Evolutionary conservation across 2,329 filamentous ascomycete species (phyloP), one percentile per base, ranked within the genome.

Genomic region (Colletotrichum gigasporum): DNA sequence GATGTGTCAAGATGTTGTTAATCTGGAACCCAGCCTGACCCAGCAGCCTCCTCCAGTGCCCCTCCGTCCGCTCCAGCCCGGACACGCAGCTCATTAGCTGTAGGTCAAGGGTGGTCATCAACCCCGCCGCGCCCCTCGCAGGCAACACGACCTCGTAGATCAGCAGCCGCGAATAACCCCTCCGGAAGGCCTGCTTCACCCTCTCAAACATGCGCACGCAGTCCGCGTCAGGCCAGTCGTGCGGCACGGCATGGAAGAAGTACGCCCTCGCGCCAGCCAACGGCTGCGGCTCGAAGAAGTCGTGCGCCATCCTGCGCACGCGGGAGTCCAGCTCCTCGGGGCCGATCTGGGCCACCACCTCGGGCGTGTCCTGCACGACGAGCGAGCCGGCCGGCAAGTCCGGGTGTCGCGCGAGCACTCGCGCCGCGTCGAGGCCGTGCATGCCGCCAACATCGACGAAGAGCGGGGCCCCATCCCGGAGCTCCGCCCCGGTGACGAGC

Each of bases 151-250:
- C 72, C 37, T 80, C 78, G 22, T 79, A 76, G 30, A 79, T 71
- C 0, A 81, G 60, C 1, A 79, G 67, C 63, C 75, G 78, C 10
- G 74, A 78, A 51, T 76, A 78, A 0, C 75, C 75, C n/a, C 71
- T 73, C 22, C 68, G 69, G 77, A 82, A 80, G 0, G 76, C 78
- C 5, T 65, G 60, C 16, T 71, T 74, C 66, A 77, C 51, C 9
- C 74, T 69, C 0, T 24, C 20, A 1, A 81, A 69, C 8, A 81
- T 73, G 10, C 71, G 44, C 11, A 69, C 65, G 22, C 72, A 74
- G 10, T 73, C 70, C 5, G 73, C 70, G n/a, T 80, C 75, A 0
- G 75, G 71, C 75, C 77, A 82, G 64, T 82, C 78, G 48, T 83
- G 79, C 1, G 82, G 70, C 4, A 81, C 71, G 3, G 74, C 75